Evolutionary conservation across 768 basidiomycete genomes (phyloP).

Genomic region (Lactarius tabidus): DNA sequence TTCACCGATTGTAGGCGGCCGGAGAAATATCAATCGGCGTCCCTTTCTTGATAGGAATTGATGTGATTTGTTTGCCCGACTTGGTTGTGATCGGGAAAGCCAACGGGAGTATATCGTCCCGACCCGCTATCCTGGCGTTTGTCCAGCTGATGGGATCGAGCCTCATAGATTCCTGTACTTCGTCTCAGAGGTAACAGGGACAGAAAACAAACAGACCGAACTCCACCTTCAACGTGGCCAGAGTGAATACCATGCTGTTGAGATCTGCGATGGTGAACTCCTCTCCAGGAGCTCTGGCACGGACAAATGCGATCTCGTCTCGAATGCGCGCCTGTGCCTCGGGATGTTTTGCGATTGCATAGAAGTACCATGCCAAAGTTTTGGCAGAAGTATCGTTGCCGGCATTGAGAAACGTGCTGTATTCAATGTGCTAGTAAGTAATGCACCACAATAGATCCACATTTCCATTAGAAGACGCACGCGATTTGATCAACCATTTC

Average conservation of each 20-base stretch:
- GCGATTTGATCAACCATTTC: background rate
- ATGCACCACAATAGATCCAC: background rate
- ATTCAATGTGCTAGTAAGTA: background rate
- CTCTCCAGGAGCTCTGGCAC: background rate
- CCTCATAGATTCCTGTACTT: background rate
- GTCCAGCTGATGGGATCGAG: background rate
- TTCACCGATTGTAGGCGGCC: slow-evolving; percentile 4
- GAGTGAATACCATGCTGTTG: background rate
- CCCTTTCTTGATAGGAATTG: slow-evolving; percentile 13
- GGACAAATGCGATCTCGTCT: slow-evolving; percentile 9
- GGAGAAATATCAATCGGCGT: slow-evolving; percentile 6
- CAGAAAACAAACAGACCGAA: background rate
- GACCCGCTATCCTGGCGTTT: background rate
- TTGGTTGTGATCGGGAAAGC: slow-evolving; percentile 8
- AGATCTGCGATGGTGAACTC: background rate
- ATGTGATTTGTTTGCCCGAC: slow-evolving; percentile 9
- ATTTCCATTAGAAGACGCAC: background rate
- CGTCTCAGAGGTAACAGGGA: background rate
- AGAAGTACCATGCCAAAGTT: background rate
- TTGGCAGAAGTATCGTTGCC: background rate
- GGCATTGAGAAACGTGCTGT: background rate
- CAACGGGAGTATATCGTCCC: slow-evolving; percentile 7
- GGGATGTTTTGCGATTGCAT: background rate
- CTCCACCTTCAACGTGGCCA: slow-evolving; percentile 8
- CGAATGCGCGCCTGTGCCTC: slow-evolving; percentile 15